Percentiles rank a stretch among this genome's conserved stretches.
These are phyloP conservation scores for Aspergillus costaricaensis DNA, from an alignment of 2,329 filamentous ascomycete species.

Conservation along the genomic window DNA sequence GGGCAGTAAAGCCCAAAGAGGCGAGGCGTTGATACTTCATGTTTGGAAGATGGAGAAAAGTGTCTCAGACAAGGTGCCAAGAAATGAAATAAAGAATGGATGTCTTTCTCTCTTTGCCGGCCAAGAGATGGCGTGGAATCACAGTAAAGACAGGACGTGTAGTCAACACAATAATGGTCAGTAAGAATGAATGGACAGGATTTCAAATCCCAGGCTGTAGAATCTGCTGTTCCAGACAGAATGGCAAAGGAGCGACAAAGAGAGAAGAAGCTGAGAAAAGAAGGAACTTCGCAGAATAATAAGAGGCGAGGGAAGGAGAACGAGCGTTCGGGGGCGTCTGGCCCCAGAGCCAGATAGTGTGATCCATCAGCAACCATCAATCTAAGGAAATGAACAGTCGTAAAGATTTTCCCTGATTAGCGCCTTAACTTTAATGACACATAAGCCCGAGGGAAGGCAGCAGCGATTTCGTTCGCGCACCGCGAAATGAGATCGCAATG, in stretches of 20 bases:
- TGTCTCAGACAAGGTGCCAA: not conserved
- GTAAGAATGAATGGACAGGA: constrained; percentile 32
- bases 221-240: constrained; percentile 28
- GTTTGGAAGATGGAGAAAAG: constrained; percentile 2
- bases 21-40: constrained; percentile 33
- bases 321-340: not conserved
- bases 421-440: constrained; percentile 13
- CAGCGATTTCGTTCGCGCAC: constrained; percentile 9
- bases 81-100: constrained; percentile 10
- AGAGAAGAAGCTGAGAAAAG: not conserved
- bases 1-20: constrained; percentile 26
- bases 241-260: constrained; percentile 9
- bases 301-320: not conserved
- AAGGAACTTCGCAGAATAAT: not conserved
- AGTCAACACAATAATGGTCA: constrained; percentile 16
- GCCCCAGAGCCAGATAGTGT: not conserved
- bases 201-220: constrained; percentile 28
- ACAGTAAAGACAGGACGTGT: constrained; percentile 24
- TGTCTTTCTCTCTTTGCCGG: constrained; percentile 9
- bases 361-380: constrained; percentile 12
- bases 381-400: constrained; percentile 20
- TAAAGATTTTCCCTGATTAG: constrained; percentile 3
- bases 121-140: constrained; percentile 1
- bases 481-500: constrained; percentile 26
- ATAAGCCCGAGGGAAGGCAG: not conserved